Conservation (phyloP, 1,284 basidiomycete species). For the Psilocybe mexicana region DNA sequence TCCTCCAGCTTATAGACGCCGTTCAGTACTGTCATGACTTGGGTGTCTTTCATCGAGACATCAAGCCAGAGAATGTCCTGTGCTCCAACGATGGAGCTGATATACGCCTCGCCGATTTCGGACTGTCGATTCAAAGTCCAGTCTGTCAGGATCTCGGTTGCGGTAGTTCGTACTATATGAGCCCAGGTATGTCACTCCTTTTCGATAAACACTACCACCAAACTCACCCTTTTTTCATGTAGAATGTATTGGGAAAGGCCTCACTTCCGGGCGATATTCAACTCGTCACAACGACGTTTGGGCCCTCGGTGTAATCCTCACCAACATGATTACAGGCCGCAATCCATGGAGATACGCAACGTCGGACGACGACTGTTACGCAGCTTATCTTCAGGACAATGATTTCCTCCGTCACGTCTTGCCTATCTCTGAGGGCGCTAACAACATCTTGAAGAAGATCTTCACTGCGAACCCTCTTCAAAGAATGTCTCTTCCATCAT, state of each 20-base stretch:
- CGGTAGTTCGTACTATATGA: constrained; percentile 82
- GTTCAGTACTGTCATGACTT: constrained; percentile 70
- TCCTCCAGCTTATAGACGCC: constrained; percentile 79
- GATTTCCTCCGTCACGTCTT: constrained; percentile 71
- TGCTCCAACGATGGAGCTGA: constrained; percentile 57
- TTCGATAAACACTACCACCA: background rate
- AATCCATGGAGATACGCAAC: constrained; percentile 88
- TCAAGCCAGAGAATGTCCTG: constrained; percentile 90
- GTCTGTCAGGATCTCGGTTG: constrained; percentile 75
- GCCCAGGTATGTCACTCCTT: constrained; percentile 54
- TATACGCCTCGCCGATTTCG: constrained; percentile 82
- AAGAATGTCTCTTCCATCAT: constrained; percentile 63
- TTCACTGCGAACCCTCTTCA: constrained; percentile 53
- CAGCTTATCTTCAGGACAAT: constrained; percentile 64
- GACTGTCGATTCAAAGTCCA: constrained; percentile 72
- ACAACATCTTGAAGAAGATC: constrained; percentile 57
- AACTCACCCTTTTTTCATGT: constrained; percentile 21
- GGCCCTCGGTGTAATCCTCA: constrained; percentile 85
- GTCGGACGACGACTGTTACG: constrained; percentile 72
- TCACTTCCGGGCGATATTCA: constrained; percentile 56
- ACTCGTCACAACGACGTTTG: constrained; percentile 85
- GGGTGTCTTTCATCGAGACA: constrained; percentile 83
- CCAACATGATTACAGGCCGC: constrained; percentile 85
- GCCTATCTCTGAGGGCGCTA: constrained; percentile 66
- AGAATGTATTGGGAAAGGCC: constrained; percentile 74